Evolutionary conservation across 2,329 filamentous ascomycete genomes (phyloP).

Genomic region (Aspergillus novoparasiticus): DNA sequence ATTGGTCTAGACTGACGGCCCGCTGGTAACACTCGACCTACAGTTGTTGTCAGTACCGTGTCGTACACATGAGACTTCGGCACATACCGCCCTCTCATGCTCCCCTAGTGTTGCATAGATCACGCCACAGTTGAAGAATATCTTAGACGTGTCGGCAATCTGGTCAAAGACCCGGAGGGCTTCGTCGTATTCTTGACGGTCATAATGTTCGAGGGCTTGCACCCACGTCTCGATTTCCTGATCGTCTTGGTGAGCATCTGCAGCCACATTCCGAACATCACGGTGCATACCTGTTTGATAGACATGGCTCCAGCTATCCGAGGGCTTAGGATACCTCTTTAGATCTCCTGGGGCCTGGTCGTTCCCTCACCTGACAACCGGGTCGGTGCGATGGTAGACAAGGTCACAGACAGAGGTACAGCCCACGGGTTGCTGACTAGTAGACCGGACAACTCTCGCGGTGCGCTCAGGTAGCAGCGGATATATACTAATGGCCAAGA

Average conservation of each 20-base stretch:
- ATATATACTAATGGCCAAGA: conserved; percentile 12
- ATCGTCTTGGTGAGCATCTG: conserved; percentile 3
- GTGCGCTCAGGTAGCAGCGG: conserved; percentile 1
- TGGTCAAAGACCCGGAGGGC: conserved; percentile 79
- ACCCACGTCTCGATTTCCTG: conserved; percentile 99
- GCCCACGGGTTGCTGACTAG: conserved; percentile 6
- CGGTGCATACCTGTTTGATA: conserved; percentile 59
- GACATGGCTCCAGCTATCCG: conserved; percentile 49
- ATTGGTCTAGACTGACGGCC: conserved; percentile 87
- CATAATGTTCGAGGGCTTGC: conserved; percentile 83
- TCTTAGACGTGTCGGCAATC: conserved; percentile 95
- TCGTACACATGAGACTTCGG: background rate
- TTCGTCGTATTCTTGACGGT: conserved; percentile 96
- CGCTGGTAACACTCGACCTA: conserved; percentile 95
- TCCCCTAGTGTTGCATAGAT: conserved; percentile 96
- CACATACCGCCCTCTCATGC: conserved; percentile 86
- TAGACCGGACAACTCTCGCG: conserved; percentile 4
- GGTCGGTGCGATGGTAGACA: background rate
- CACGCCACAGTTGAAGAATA: conserved; percentile 96
- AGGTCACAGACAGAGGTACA: conserved; percentile 6
- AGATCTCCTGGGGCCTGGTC: background rate
- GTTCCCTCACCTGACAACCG: background rate
- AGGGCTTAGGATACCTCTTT: background rate
- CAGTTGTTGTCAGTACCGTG: conserved; percentile 20
- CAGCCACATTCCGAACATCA: background rate